Base-by-base conservation (phyloP, 176 grass and related monocot species). In the Stipa capillata region DNA sequence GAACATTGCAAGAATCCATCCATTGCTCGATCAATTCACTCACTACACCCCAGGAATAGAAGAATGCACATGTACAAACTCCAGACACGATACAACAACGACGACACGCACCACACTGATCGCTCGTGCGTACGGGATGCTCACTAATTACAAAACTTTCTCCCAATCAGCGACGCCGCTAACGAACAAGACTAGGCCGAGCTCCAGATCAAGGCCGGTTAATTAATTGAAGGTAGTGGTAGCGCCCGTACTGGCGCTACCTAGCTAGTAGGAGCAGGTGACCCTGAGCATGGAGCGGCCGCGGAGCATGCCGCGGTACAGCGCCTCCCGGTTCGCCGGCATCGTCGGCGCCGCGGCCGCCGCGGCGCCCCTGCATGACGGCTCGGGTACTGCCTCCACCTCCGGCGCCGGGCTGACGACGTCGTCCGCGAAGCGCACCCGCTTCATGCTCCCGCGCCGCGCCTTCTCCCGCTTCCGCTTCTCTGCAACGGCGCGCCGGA, bases 301-400 rank as follows among this genome's bases (percentile, higher is more conserved):
- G n/a, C 84, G 92, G 55, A 95, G 87, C 59, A 95, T 95, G 75
- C 89, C 92, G 10, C 86, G 86, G 81, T 91, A 95, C 61, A 95
- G 81, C 77, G 89, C 92, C 86, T 79, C 85, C 65, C 90, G 72
- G 64, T 95, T 95, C 32, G 89, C 89, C 47, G 58, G 51, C 0
- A 44, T 31, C 51, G 76, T 11, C 41, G 51, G 8, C 57, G 32
- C 41, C 45, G 64, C 61, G 23, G 71, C 77, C 42, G 78, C 82
- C 42, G 71, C 59, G 24, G 12, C 13, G 35, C 8, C 35, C 48
- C 58, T 34, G 54, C 16, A 86, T 53, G 39, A 84, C 49, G 61
- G 49, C 72, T 36, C 78, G 10, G 37, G 70, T 31, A 9, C 6
- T 13, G n/a, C 36, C 36, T 37, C 37, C 81, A 12, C 49, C 28